Evolutionary conservation across 1,139 yeast genomes (phyloP).

Genomic region (Williopsis jadinii): DNA sequence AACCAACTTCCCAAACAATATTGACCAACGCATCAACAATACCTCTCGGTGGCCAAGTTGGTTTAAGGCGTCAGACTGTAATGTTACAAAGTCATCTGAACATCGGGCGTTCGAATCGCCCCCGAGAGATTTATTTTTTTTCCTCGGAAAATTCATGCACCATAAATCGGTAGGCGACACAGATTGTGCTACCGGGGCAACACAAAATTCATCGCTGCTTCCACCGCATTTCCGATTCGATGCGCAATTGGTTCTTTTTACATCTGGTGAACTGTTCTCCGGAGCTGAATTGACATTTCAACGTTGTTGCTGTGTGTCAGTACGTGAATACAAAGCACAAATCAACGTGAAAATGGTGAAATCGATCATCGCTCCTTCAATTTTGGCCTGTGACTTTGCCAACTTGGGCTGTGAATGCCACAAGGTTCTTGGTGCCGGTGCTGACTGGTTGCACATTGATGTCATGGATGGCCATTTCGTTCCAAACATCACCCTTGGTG

Average conservation of each 20-base stretch:
- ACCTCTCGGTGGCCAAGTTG: slow-evolving; percentile 26
- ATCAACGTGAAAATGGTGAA: slow-evolving; percentile 46
- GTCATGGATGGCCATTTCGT: slow-evolving; percentile 99
- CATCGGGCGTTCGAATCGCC: slow-evolving; percentile 26
- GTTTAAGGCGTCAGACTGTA: slow-evolving; percentile 27
- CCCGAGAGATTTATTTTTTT: slow-evolving; percentile 19
- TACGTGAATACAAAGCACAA: neutral
- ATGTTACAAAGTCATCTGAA: slow-evolving; percentile 21
- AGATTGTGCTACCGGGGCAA: neutral
- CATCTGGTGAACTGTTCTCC: too few species aligned
- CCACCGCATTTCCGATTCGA: too few species aligned
- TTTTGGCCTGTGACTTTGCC: slow-evolving; percentile 91
- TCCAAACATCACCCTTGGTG: slow-evolving; percentile 91
- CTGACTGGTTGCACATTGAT: slow-evolving; percentile 97
- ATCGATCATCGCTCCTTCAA: slow-evolving; percentile 91
- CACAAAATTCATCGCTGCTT: too few species aligned
- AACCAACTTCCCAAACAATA: too few species aligned
- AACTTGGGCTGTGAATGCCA: slow-evolving; percentile 84
- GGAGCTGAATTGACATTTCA: too few species aligned
- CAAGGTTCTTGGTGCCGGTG: slow-evolving; percentile 64
- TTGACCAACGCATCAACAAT: neutral
- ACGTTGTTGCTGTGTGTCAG: too few species aligned
- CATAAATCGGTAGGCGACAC: neutral
- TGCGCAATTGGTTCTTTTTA: too few species aligned
- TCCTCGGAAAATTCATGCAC: neutral